Evolutionary conservation across 2,329 filamentous ascomycete species (phyloP), one percentile per base, ranked within the genome.

Genomic region (Hypoxylon sp.): DNA sequence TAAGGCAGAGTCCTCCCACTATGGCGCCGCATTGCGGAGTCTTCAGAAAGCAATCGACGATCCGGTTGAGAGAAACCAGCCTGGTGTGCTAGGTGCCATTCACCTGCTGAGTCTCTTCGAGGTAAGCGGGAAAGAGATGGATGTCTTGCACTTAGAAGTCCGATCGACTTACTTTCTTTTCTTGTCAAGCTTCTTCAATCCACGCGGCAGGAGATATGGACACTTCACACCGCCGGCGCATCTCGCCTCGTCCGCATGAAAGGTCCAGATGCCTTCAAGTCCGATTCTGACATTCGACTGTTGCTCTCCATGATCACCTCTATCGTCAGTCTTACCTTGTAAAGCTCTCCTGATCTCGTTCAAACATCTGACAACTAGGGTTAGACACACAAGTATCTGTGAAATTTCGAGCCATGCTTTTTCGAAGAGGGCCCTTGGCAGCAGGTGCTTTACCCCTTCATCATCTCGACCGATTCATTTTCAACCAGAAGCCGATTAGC

Each of bases 401-500:
- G 49, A 51, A 19, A 31, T 25, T 25, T 23, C 19, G 43, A 57
- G 12, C 31, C 56, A n/a, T 59, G 49, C 29, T 59, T 45, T 36
- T 40, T 59, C n/a, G 53, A 57, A 16, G 56, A 56, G 17, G 38
- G 27, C 2, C 19, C 52, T 7, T 59, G 56, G 56, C 48, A 57
- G 17, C 12, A 25, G 8, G 25, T 51, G 34, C 34, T 59, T n/a
- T 23, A 41, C 2, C 51, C 45, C 23, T 34, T 41, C 9, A 19
- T 27, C 9, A 21, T 27, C 7, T 3, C 5, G 5, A 25, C 21
- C 21, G 21, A 25, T 9, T 9, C 21, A 9, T 25, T 25, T 9
- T 25, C 21, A 19, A 2, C 13, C 11, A 27, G 23, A 19, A 40
- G 36, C 15, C 36, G 17, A 19, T 29, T 40, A 19, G 15, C 36